These are phyloP conservation scores for Thinopyrum elongatum DNA, from an alignment of 176 grass and related monocot genomes.

Conservation along the genomic window DNA sequence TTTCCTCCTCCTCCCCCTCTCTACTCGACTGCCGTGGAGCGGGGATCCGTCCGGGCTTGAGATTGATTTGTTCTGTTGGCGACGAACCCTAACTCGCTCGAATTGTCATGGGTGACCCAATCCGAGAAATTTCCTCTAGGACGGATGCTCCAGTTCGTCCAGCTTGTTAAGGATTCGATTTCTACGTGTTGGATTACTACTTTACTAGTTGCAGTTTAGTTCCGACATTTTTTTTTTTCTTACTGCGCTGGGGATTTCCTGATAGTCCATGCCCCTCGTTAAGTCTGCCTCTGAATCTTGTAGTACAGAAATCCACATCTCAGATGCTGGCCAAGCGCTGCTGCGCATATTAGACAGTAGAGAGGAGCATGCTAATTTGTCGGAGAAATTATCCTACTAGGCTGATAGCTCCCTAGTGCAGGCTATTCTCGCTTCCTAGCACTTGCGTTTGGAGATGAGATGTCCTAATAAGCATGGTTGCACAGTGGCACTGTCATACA, in stretches of 20 bases:
- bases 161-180: not conserved
- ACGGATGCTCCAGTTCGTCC: not conserved
- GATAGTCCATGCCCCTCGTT: not conserved
- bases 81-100: constrained; percentile 11
- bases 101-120: not conserved
- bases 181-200: not conserved
- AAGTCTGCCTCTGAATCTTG: not conserved
- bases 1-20: not conserved
- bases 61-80: not conserved
- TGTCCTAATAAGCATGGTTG: not conserved
- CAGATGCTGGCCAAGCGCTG: not conserved
- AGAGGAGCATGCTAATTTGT: not conserved
- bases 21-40: not conserved
- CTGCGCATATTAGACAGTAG: not conserved
- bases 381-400: not conserved
- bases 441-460: not conserved
- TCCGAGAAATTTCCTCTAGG: not conserved
- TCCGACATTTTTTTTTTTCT: too few relatives aligned
- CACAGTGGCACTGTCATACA: not conserved
- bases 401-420: not conserved
- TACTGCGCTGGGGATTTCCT: not conserved
- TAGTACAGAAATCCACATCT: not conserved
- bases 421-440: constrained; percentile 6
- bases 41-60: not conserved
- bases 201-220: not conserved